Base-by-base conservation (phyloP, 208 protist genomes). In the Acanthamoeba royreba region DNA sequence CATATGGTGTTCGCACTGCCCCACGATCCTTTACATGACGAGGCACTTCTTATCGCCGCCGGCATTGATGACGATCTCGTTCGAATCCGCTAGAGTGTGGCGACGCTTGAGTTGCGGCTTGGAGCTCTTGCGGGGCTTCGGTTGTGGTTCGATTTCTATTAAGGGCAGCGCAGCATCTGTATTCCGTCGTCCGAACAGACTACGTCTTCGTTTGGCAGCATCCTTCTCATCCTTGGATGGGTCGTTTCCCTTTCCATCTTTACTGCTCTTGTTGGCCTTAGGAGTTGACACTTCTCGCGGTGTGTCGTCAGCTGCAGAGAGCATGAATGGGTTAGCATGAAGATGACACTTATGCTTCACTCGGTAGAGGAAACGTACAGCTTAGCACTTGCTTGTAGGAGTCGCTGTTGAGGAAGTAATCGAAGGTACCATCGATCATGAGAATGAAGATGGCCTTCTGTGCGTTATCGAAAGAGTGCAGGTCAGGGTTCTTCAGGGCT, bases 361-460 rank as follows among this genome's bases (percentile, higher is more conserved):
- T n/a, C n/a, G n/a, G n/a, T n/a, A n/a, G n/a, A 35, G 28, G 28
- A 0, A 17, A 35, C 28, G 43, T 85, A 85, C 74, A 8, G 8
- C 19, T 15, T 1, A 85, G 5, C 74, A n/a, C n/a, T n/a, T 85
- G 15, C 33, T 85, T 46, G 53, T 90, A 90, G 38, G 38, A 69
- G 31, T 90, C 83, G 49, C 83, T 90, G 0, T 69, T 38, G 46
- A 90, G 83, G 83, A 90, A 90, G 40, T 90, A 66, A 38, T 90
- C 83, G 25, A 90, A 66, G 8, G 83, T 90, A 35, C 83, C 83
- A 55, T 90, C 52, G 19, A 90, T 52, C 83, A 90, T 90, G 52
- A 90, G 83, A 19, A 90, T 42, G 83, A 90, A 90, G n/a, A 90
- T 90, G n/a, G 83, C 46, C 52, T 66, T 90, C 38, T 90, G 83